Base-by-base conservation (phyloP, 2,329 filamentous ascomycete species). In the Westerdykella ornata region DNA sequence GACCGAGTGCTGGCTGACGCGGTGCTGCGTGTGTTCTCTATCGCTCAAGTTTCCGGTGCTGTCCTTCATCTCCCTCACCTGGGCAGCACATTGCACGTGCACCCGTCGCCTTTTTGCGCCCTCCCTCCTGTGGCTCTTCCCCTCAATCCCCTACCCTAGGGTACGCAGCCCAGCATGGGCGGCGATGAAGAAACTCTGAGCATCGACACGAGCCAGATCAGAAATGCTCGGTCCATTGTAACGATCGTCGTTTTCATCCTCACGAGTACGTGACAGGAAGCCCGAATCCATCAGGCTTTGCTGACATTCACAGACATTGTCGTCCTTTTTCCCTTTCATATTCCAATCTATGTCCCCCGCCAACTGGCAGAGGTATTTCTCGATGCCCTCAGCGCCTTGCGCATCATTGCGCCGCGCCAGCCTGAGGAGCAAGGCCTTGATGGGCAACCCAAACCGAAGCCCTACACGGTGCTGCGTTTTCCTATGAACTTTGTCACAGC, bases 401-500 rank as follows among this genome's bases (percentile, higher is more conserved):
- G 81, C 42, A 69, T 85, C 20, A 77, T 82, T 37, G 51, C 73
- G 1, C 71, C 68, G 3, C 67, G 69, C 42, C 47, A 57, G 16
- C 29, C 55, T 20, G 36, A 37, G 45, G 26, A 41, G n/a, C 57
- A 62, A 46, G 52, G 57, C 44, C 29, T 55, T 22, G 37, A 37
- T 45, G 26, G 41, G 13, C 57, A 62, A 45, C 53, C 57, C 44
- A 56, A 63, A 42, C 35, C 46, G 29, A 62, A 65, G 38, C 38
- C 56, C 1, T 78, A 76, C 41, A 70, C 78, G 5, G 69, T 70
- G 14, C 60, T 82, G 28, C 58, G 65, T 3, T 77, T 86, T 30
- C 82, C 81, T 5, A 68, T 87, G 66, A 84, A 86, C 58, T 81
- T 85, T 48, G 68, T 86, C 34, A 87, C 83, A 0, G 81, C 81